Base-by-base conservation (phyloP, 805 yeast species). In the Kurtzmaniella fragi region DNA sequence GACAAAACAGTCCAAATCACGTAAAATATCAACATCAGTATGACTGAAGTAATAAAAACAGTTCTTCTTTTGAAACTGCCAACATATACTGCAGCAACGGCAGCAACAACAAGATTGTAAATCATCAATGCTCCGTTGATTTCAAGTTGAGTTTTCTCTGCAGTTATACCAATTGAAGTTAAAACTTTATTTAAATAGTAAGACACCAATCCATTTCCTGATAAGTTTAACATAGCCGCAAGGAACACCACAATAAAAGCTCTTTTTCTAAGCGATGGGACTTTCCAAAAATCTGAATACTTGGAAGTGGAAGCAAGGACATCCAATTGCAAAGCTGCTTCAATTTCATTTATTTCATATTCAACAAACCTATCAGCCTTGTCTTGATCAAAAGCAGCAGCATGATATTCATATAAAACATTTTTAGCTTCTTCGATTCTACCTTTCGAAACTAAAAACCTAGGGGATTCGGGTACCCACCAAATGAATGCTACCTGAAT, bases 151-250 rank as follows among this genome's bases (percentile, higher is more conserved):
- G 59, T 55, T 35, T 56, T 56, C 17, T 64, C 57, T n/a, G 61
- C 63, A 34, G 73, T 72, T 48, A 77, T 71, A 42, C 82, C 81
- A 52, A 77, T 74, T 17, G 77, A 68, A 42, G 57, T 51, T 46
- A 77, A 64, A 11, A 78, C 82, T 48, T 67, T 63, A 42, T 65
- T 60, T 44, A 75, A 58, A 54, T 75, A 75, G 62, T 73, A 75
- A 3, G 77, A 68, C 20, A 73, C 74, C 42, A 75, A 57, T 41
- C 76, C 77, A 48, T 72, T 73, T 49, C 80, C 80, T 13, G 77
- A 69, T 31, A 70, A 49, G 49, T 71, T 77, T 70, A 61, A 62
- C 44, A 69, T 50, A 26, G 54, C 44, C 31, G 66, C 67, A 16
- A 67, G 49, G 48, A 58, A 53, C 39, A 42, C 12, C 11, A 45